These are phyloP conservation scores for Esteya vermicola DNA, from an alignment of 2,329 filamentous ascomycete genomes.

Conservation along the genomic window DNA sequence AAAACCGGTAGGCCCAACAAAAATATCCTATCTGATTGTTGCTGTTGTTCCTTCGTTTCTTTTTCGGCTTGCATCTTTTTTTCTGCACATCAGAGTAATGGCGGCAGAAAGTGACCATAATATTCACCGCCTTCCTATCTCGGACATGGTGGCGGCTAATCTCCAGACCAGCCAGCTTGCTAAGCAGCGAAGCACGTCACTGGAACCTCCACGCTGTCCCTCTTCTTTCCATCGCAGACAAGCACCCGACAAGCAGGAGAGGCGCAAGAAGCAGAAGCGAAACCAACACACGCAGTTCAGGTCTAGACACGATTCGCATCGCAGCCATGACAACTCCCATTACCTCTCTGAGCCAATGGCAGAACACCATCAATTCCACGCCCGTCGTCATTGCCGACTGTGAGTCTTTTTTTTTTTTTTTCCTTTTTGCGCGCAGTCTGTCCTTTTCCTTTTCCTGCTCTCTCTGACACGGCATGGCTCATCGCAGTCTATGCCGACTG, in stretches of 20 bases:
- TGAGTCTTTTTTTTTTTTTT: constrained; percentile 19
- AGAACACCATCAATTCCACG: constrained; percentile 54
- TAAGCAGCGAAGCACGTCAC: too few species aligned
- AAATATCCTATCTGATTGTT: too few species aligned
- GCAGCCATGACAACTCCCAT: constrained; percentile 41
- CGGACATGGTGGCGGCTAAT: neutral
- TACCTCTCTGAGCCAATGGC: constrained; percentile 56
- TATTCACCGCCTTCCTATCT: neutral
- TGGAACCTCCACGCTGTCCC: neutral
- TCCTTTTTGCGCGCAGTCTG: neutral
- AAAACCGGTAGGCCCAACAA: too few species aligned
- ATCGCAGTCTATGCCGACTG: constrained; percentile 78
- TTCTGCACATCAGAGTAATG: neutral
- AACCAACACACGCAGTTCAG: too few species aligned
- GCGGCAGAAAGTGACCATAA: neutral
- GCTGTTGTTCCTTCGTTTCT: too few species aligned
- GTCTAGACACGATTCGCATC: constrained; percentile 8
- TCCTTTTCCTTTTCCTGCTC: constrained; percentile 7
- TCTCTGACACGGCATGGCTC: constrained; percentile 6
- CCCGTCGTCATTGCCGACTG: constrained; percentile 82
- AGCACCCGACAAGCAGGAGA: too few species aligned
- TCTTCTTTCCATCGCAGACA: too few species aligned
- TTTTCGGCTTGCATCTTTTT: neutral
- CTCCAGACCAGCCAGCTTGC: too few species aligned
- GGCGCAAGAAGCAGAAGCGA: too few species aligned